Evolutionary conservation across 2,329 filamentous ascomycete genomes (phyloP), one percentile per base, ranked within the genome.

Genomic region (Xylariaceae sp.): DNA sequence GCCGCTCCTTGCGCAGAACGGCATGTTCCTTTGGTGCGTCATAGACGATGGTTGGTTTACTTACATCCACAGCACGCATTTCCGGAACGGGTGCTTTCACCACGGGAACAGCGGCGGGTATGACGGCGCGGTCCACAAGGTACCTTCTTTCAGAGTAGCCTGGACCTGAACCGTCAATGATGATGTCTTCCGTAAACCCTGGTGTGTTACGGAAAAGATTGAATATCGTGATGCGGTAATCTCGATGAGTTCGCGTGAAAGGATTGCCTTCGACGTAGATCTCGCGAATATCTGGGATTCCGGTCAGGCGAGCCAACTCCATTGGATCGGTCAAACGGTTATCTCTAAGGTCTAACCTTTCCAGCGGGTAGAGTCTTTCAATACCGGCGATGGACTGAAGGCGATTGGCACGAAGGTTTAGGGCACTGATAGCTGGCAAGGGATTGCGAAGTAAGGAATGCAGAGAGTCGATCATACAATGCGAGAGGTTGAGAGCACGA

Each of bases 381-480:
- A 98, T 86, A 1, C 95, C 95, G 26, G 91, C 91, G 56, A 99
- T 83, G 2, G 92, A 96, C 56, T 86, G 83, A 56, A 99, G 82
- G 44, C 93, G 87, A 72, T 99, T 99, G 48, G 86, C 90, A 54
- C 93, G 88, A 52, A 99, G 83, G 68, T 98, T 98, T 54, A 99
- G 79, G 1, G 93, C 93, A 1, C 90, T 96, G 60, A 99, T 96
- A 19, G 95, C 93, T 23, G 95, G 93, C 4, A 99, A 81, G 12
- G 95, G 91, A 67, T 89, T 95, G 61, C 89, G 87, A 2, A 87
- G 87, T 42, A 99, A 79, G 1, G 93, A 96, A 67, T 96, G 90
- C 53, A 99, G 80, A 16, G 92, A 95, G 65, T 93, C 90, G 61
- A 99, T 98, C 93, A 98, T 97, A 80, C 93, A 98, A 68, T 96